A percentile compares a stretch with the other conserved stretches of the same genome.
phyloP scores from a whole-genome alignment of 495 filamentous ascomycete genomes.

The Terfezia boudieri region DNA sequence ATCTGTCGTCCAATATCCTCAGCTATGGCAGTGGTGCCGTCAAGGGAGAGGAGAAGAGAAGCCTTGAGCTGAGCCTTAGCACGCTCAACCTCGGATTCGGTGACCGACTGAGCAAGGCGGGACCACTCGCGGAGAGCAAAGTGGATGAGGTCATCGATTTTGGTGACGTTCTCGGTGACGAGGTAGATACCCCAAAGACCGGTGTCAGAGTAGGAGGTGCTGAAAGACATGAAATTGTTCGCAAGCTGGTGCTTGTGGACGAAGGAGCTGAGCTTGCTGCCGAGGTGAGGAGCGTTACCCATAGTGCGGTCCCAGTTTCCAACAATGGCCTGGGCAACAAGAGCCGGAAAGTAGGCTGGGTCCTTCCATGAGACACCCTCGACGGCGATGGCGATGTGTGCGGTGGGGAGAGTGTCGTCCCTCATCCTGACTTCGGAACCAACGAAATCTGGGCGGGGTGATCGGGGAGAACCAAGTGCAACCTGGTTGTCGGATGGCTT shows the following conservation, averaged over 20 bases:
- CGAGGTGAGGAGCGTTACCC: slow-evolving; percentile 87
- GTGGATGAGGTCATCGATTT: slow-evolving; percentile 86
- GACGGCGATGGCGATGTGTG: slow-evolving; percentile 95
- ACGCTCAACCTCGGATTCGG: slow-evolving; percentile 79
- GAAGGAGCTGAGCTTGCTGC: slow-evolving; percentile 87
- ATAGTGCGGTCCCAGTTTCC: slow-evolving; percentile 99
- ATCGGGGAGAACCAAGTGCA: slow-evolving; percentile 44
- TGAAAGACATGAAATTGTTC: slow-evolving; percentile 99
- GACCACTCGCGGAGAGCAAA: slow-evolving; percentile 98
- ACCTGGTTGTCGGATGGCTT: slow-evolving; percentile 41
- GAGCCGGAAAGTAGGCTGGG: slow-evolving; percentile 92
- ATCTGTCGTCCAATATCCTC: slow-evolving; percentile 98
- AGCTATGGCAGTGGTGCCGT: slow-evolving; percentile 88
- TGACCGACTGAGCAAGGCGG: slow-evolving; percentile 66
- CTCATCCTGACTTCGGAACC: slow-evolving; percentile 86
- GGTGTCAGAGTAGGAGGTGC: slow-evolving; percentile 96
- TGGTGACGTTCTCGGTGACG: slow-evolving; percentile 66
- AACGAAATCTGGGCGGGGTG: slow-evolving; percentile 76
- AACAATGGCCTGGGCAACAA: slow-evolving; percentile 95
- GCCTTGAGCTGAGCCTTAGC: slow-evolving; percentile 99
- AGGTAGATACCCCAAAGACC: slow-evolving; percentile 99
- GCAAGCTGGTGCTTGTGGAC: slow-evolving; percentile 83
- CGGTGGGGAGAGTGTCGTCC: slow-evolving; percentile 86
- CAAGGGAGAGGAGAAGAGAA: slow-evolving; percentile 83
- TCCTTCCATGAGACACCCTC: slow-evolving; percentile 99